Percentiles rank a stretch among this genome's conserved stretches.
Conservation (phyloP, 2,329 filamentous ascomycete species). For the Penicillium verrucosum region DNA sequence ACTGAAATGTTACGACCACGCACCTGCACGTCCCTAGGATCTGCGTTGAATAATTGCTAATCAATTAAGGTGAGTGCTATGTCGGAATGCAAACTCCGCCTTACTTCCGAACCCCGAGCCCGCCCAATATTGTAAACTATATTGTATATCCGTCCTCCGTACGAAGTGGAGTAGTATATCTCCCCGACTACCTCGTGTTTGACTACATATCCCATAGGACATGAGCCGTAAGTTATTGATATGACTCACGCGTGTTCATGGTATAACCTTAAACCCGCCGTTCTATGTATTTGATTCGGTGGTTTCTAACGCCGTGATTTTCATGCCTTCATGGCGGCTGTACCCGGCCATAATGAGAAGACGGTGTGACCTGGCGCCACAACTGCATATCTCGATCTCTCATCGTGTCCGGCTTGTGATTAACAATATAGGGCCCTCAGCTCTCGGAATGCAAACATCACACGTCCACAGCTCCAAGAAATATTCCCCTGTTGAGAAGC, state of each 20-base stretch:
- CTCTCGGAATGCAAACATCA: background rate
- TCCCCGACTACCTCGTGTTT: conserved; percentile 10
- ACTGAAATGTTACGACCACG: conserved; percentile 13
- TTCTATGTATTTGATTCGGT: background rate
- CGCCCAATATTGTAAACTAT: too few relatives aligned
- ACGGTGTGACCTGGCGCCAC: conserved; percentile 1
- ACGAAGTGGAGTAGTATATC: background rate
- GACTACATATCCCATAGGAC: too few relatives aligned
- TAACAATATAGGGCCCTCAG: too few relatives aligned
- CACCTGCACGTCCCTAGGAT: conserved; percentile 16
- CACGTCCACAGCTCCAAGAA: background rate
- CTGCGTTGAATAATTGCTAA: conserved; percentile 3
- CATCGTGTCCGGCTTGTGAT: background rate
- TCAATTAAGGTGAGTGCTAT: background rate
- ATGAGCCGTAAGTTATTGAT: conserved; percentile 2
- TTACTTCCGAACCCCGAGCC: conserved; percentile 4
- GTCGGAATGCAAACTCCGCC: conserved; percentile 13
- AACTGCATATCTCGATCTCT: background rate
- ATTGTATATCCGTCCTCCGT: background rate
- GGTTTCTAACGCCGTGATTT: background rate
- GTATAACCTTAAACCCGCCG: background rate
- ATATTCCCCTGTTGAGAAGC: conserved; percentile 9
- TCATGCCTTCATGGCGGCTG: background rate
- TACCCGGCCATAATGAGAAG: background rate
- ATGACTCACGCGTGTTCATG: conserved; percentile 12